These are phyloP conservation scores for Luvunga scandens DNA, from an alignment of 345 rosid species.

Conservation along the genomic window DNA sequence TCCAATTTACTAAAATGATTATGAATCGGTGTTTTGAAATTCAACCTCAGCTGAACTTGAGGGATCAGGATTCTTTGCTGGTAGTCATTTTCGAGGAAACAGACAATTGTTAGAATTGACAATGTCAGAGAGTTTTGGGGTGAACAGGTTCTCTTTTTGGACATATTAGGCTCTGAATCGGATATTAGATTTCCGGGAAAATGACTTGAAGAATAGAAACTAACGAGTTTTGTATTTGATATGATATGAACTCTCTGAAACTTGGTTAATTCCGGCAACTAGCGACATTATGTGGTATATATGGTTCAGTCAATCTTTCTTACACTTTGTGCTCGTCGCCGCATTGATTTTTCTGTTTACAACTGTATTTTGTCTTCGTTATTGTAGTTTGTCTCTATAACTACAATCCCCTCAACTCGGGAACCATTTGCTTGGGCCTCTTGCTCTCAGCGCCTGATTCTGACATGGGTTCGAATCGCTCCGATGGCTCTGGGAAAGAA, in stretches of 20 bases:
- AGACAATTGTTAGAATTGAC: neutral
- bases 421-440: conserved; percentile 7
- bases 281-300: conserved; percentile 16
- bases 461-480: conserved; percentile 29
- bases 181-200: conserved; percentile 18
- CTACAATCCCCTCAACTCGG: conserved; percentile 14
- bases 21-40: neutral
- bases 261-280: conserved; percentile 13
- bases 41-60: neutral
- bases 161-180: neutral
- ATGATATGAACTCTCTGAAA: conserved; percentile 3
- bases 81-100: neutral
- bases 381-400: neutral
- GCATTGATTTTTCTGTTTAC: neutral
- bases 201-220: conserved; percentile 1
- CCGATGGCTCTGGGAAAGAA: conserved; percentile 41
- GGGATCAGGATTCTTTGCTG: neutral
- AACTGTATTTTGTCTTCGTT: conserved; percentile 6
- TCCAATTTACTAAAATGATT: too few species aligned
- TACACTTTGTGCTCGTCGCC: conserved; percentile 29
- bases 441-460: neutral
- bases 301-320: neutral
- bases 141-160: neutral
- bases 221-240: conserved; percentile 10
- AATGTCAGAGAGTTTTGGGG: neutral